Conservation (phyloP, 345 rosid species). For the Eutrema japonicum region DNA sequence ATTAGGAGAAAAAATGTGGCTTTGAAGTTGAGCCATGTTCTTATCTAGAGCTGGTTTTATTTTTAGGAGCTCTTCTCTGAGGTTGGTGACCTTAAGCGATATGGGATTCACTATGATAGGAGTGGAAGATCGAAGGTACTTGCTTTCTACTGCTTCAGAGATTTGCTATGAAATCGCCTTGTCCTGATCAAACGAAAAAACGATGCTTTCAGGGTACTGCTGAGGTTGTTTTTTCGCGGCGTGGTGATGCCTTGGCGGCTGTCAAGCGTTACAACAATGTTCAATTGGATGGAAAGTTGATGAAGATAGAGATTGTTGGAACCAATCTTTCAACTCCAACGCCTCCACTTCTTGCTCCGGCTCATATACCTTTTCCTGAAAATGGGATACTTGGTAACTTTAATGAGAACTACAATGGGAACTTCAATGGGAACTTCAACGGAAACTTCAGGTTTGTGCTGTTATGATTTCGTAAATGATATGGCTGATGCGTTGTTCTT, state of each 20-base stretch:
- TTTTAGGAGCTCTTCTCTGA: constrained; percentile 70
- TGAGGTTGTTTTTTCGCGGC: constrained; percentile 62
- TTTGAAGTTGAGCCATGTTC: neutral
- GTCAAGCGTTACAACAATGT: constrained; percentile 69
- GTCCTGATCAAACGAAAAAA: constrained; percentile 9
- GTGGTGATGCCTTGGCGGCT: constrained; percentile 64
- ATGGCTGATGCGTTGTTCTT: neutral
- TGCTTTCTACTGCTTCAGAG: constrained; percentile 17
- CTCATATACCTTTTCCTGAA: constrained; percentile 42
- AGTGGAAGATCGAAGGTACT: constrained; percentile 82
- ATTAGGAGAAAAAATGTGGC: neutral
- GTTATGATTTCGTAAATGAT: neutral
- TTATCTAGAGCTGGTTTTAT: constrained; percentile 18
- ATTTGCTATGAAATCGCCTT: constrained; percentile 5
- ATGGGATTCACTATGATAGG: constrained; percentile 66
- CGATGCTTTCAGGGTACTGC: constrained; percentile 60
- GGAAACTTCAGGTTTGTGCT: constrained; percentile 40
- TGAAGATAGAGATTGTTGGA: constrained; percentile 74
- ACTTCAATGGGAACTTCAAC: constrained; percentile 30
- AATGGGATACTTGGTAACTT: constrained; percentile 52
- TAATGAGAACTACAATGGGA: constrained; percentile 28
- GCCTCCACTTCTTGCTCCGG: constrained; percentile 40
- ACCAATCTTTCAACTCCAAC: constrained; percentile 47
- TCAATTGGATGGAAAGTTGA: constrained; percentile 71
- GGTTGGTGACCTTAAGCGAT: constrained; percentile 72